Base-by-base conservation (phyloP, 805 yeast species). In the Candida stauntonica region DNA sequence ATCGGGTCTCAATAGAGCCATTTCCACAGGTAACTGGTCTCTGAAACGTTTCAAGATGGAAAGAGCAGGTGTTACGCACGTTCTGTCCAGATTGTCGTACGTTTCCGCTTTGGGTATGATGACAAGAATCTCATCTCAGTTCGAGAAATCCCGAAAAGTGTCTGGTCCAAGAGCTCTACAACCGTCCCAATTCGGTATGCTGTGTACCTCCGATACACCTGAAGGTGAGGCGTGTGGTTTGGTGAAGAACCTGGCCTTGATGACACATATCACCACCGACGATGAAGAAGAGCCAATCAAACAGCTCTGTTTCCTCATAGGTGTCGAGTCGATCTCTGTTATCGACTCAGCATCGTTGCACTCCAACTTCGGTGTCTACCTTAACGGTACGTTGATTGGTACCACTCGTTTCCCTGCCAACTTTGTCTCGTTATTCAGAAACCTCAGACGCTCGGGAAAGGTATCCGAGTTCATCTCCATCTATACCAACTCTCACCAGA, bases 151-250 rank as follows among this genome's bases (percentile, higher is more conserved):
- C 3, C 75, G 99, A 66, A 93, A 93, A 62, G 99, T 93, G 29
- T 86, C 96, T 1, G 99, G 99, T 31, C 99, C 99, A 35, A 84
- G 99, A 74, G 97, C 99, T 13, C 72, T 93, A 49, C 99, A 93
- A 63, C 99, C 99, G 9, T 93, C 99, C 2, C 99, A 93, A 67
- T 93, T 93, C 62, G 99, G 99, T 60, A 93, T 93, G 98, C 72
- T 93, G 44, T 93, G 99, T 71, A 87, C 98, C 6, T 86, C 98
- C 0, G 99, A 93, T 74, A 93, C 99, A 0, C 99, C 99, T 1
- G 99, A 93, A 74, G 99, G 99, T 73, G 99, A 93, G 65, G 99
- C 99, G 1, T 93, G 99, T 78, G 99, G 99, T 57, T 74, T 93
- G 62, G 99, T 93, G 26, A 93, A 93, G 66, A 93, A 93, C 59